A percentile compares a stretch with the other conserved stretches of the same genome.
phyloP scores from a whole-genome alignment of 768 basidiomycete genomes.

The Auricularia sp. region DNA sequence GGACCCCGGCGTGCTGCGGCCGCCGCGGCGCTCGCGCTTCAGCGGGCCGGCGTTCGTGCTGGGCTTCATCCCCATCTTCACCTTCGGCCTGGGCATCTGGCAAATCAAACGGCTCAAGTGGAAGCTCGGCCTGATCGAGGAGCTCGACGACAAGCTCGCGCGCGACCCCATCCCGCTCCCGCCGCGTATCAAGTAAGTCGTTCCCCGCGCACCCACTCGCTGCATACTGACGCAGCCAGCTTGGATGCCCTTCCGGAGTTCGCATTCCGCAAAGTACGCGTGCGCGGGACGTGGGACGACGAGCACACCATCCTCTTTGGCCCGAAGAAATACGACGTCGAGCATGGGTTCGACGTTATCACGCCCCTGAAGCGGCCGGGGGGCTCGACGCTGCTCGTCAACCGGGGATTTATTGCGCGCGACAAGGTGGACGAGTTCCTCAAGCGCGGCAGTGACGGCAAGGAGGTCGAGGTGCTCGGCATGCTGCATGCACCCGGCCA shows the following conservation, averaged over 20 bases:
- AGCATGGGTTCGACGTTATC: conserved; percentile 77
- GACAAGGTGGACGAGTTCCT: conserved; percentile 27
- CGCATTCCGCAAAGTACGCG: conserved; percentile 71
- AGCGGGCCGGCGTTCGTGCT: conserved; percentile 59
- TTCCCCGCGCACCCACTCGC: conserved; percentile 14
- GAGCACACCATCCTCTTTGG: conserved; percentile 69
- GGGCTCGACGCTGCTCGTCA: conserved; percentile 80
- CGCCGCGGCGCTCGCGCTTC: background rate
- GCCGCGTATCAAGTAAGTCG: conserved; percentile 67
- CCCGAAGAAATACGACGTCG: conserved; percentile 83
- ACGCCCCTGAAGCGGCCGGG: conserved; percentile 75
- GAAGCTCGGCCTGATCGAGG: conserved; percentile 90
- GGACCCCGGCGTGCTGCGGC: background rate
- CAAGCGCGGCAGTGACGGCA: conserved; percentile 21
- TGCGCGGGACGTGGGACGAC: conserved; percentile 74
- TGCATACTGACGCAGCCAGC: conserved; percentile 24
- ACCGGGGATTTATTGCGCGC: conserved; percentile 78
- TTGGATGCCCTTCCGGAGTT: conserved; percentile 79
- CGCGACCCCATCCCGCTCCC: conserved; percentile 72
- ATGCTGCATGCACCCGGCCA: conserved; percentile 70
- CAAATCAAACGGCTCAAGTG: conserved; percentile 88
- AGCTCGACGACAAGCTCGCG: conserved; percentile 82
- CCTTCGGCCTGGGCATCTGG: conserved; percentile 86
- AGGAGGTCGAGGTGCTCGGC: conserved; percentile 66
- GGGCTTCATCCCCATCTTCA: conserved; percentile 82